Conservation (phyloP, 805 yeast genomes). For the Diddensiella transvaalensis region DNA sequence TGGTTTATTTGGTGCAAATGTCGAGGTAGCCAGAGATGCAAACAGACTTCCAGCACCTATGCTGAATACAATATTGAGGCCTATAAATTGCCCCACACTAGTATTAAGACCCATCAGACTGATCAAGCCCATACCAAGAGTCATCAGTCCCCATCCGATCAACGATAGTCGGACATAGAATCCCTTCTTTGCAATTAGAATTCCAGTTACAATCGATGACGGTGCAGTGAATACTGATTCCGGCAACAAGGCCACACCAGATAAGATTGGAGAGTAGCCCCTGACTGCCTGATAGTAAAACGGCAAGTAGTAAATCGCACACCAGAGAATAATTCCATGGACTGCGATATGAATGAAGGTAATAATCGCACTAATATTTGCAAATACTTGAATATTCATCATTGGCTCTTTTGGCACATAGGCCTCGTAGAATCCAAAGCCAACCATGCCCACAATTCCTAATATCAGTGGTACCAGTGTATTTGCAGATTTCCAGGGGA, state of each 20-base stretch:
- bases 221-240: slow-evolving; percentile 41
- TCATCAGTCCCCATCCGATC: slow-evolving; percentile 36
- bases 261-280: slow-evolving; percentile 37
- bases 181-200: slow-evolving; percentile 38
- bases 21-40: slow-evolving; percentile 37
- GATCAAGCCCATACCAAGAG: slow-evolving; percentile 45
- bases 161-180: slow-evolving; percentile 41
- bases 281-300: slow-evolving; percentile 46
- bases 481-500: slow-evolving; percentile 54
- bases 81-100: slow-evolving; percentile 37
- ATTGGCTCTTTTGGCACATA: slow-evolving; percentile 44
- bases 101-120: slow-evolving; percentile 36
- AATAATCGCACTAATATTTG: slow-evolving; percentile 36
- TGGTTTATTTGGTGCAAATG: slow-evolving; percentile 30
- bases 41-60: slow-evolving; percentile 45
- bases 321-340: slow-evolving; percentile 44
- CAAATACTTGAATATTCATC: slow-evolving; percentile 42
- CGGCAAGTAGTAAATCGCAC: slow-evolving; percentile 47
- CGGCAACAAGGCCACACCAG: slow-evolving; percentile 43
- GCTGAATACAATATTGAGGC: slow-evolving; percentile 44
- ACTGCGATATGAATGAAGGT: slow-evolving; percentile 40
- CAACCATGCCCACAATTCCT: slow-evolving; percentile 36
- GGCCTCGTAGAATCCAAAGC: slow-evolving; percentile 34
- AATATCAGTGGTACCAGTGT: slow-evolving; percentile 47
- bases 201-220: slow-evolving; percentile 39